Conservation (phyloP, 202 grass and related monocot species). For the Elaeis oleifera region DNA sequence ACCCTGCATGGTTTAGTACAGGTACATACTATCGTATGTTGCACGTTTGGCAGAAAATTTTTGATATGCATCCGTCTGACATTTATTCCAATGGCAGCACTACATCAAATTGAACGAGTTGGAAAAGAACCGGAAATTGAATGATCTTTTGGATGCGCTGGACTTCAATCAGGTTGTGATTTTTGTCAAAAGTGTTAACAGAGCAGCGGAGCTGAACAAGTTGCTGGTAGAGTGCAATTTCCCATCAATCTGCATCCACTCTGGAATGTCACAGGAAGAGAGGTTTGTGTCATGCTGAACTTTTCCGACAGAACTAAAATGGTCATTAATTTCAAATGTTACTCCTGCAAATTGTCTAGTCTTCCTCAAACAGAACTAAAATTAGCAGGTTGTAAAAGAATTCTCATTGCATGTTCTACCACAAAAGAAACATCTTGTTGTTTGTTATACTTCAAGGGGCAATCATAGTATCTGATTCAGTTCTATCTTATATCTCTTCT, state of each 20-base stretch:
- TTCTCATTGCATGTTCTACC: no score
- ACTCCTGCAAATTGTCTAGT: no score
- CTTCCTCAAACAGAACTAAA: no score
- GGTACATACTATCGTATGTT: slow-evolving; percentile 25
- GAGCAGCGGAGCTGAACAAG: slow-evolving; percentile 94
- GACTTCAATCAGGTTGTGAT: slow-evolving; percentile 99
- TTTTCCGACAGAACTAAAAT: no score
- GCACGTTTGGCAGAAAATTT: no score
- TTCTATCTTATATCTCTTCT: no score
- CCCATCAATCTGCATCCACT: slow-evolving; percentile 93
- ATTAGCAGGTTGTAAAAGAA: no score
- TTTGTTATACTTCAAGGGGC: no score
- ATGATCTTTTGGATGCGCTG: slow-evolving; percentile 93
- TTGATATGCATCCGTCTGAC: not conserved
- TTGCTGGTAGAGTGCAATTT: slow-evolving; percentile 96
- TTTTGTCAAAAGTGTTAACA: slow-evolving; percentile 93
- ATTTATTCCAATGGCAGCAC: slow-evolving; percentile 34
- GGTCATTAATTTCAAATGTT: no score
- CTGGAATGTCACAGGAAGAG: slow-evolving; percentile 97
- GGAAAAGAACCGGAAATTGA: slow-evolving; percentile 96
- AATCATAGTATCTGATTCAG: no score
- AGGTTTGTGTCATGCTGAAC: slow-evolving; percentile 21
- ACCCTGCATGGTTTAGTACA: slow-evolving; percentile 97
- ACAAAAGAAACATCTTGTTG: no score
- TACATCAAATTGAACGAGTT: slow-evolving; percentile 88